A percentile compares a stretch with the other conserved stretches of the same genome.
Evolutionary conservation across 129 eudicot species (phyloP).

Genomic region (Arctium lappa): DNA sequence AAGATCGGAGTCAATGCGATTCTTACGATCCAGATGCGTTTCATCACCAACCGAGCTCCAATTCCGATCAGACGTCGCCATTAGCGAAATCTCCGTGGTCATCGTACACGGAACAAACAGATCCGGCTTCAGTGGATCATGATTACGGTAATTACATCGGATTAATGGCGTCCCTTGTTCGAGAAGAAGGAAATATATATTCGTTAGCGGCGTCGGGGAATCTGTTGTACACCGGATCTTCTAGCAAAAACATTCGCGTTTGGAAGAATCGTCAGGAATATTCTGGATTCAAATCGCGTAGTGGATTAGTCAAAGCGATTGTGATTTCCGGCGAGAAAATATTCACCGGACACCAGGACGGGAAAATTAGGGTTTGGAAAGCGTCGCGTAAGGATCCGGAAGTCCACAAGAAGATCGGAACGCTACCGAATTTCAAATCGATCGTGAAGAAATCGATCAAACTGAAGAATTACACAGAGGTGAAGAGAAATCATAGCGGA

Average conservation of each 20-base stretch:
- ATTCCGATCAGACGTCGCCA: conserved; percentile 41
- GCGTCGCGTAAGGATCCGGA: conserved; percentile 45
- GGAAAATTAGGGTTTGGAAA: conserved; percentile 76
- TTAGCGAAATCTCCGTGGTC: conserved; percentile 69
- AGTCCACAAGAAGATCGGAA: conserved; percentile 52
- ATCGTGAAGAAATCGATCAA: conserved; percentile 46
- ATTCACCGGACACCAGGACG: conserved; percentile 80
- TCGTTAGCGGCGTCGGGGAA: conserved; percentile 62
- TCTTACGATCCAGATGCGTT: conserved; percentile 18
- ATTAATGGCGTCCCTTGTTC: conserved; percentile 72
- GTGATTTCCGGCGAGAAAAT: conserved; percentile 52
- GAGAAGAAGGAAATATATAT: conserved; percentile 80
- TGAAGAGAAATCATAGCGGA: conserved; percentile 31
- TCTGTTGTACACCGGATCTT: conserved; percentile 73
- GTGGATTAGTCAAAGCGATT: conserved; percentile 76
- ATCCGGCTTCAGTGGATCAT: neutral
- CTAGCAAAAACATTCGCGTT: conserved; percentile 65
- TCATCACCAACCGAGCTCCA: neutral
- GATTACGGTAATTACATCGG: conserved; percentile 37
- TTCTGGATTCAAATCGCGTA: conserved; percentile 71
- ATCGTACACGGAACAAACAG: conserved; percentile 25
- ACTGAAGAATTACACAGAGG: conserved; percentile 43
- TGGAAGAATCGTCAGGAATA: conserved; percentile 69
- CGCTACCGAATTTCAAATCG: conserved; percentile 50
- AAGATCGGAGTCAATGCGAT: conserved; percentile 21